These are phyloP conservation scores for Solanum stenotomum DNA, from an alignment of 257 asterid species.

Conservation along the genomic window DNA sequence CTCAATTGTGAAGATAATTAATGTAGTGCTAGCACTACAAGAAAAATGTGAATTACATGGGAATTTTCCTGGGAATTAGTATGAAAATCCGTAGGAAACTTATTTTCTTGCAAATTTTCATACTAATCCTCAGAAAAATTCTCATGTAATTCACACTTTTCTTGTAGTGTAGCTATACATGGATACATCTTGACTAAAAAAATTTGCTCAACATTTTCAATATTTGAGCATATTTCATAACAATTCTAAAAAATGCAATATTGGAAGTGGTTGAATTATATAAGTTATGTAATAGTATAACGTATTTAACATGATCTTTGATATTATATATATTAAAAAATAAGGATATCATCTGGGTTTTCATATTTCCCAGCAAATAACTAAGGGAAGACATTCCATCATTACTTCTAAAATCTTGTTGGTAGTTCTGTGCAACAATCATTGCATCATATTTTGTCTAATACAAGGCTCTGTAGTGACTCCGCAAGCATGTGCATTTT, in stretches of 20 bases:
- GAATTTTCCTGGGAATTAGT: too few relatives aligned
- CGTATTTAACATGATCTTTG: neutral
- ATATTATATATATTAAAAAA: too few relatives aligned
- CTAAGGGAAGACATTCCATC: neutral
- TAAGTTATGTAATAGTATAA: neutral
- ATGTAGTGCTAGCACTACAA: neutral
- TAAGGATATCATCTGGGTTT: neutral
- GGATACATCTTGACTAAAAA: neutral
- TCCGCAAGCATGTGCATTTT: neutral
- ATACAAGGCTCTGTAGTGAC: neutral
- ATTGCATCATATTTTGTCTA: neutral
- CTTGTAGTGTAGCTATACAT: neutral
- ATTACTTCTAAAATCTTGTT: neutral
- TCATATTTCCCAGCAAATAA: neutral
- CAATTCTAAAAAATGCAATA: neutral
- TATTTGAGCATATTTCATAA: neutral
- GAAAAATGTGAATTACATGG: too few relatives aligned
- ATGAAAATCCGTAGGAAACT: too few relatives aligned
- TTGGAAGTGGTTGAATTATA: neutral
- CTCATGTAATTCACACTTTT: too few relatives aligned
- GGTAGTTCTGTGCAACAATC: neutral
- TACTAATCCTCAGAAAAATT: too few relatives aligned
- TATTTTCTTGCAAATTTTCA: too few relatives aligned
- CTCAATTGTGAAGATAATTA: neutral
- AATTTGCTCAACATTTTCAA: neutral